Conservation (phyloP, 2,329 filamentous ascomycete genomes). For the Thielaviopsis ethacetica region DNA sequence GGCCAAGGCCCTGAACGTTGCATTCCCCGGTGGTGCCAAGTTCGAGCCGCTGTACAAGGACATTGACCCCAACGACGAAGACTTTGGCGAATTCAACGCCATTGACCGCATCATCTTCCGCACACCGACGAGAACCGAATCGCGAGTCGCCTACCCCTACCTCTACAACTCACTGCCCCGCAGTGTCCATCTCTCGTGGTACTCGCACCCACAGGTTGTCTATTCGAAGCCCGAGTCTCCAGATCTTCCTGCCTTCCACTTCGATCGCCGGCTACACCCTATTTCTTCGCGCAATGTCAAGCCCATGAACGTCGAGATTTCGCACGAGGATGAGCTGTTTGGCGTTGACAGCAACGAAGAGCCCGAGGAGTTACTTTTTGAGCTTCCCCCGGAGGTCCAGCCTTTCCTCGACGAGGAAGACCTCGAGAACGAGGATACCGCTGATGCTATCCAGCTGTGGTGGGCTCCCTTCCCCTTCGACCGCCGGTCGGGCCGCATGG, state of each 20-base stretch:
- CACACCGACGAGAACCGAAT: constrained; percentile 85
- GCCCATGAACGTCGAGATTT: constrained; percentile 81
- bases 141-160: constrained; percentile 83
- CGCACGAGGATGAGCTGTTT: constrained; percentile 88
- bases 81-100: constrained; percentile 98
- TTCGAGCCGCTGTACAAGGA: constrained; percentile 98
- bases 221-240: constrained; percentile 80
- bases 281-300: constrained; percentile 91
- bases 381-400: constrained; percentile 61
- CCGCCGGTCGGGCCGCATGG: constrained; percentile 85
- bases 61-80: constrained; percentile 95
- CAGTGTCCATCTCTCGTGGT: constrained; percentile 86
- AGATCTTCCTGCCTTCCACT: constrained; percentile 88
- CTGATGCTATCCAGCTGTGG: constrained; percentile 85
- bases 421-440: constrained; percentile 74
- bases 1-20: constrained; percentile 91
- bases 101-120: constrained; percentile 99
- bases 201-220: constrained; percentile 83
- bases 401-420: constrained; percentile 85
- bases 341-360: constrained; percentile 60
- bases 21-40: constrained; percentile 88
- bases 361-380: constrained; percentile 67
- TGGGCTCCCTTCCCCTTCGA: constrained; percentile 98
- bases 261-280: constrained; percentile 93
- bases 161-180: constrained; percentile 92